phyloP scores from a whole-genome alignment of 371 early-diverging fungal genomes.

The Mucor saturninus region DNA sequence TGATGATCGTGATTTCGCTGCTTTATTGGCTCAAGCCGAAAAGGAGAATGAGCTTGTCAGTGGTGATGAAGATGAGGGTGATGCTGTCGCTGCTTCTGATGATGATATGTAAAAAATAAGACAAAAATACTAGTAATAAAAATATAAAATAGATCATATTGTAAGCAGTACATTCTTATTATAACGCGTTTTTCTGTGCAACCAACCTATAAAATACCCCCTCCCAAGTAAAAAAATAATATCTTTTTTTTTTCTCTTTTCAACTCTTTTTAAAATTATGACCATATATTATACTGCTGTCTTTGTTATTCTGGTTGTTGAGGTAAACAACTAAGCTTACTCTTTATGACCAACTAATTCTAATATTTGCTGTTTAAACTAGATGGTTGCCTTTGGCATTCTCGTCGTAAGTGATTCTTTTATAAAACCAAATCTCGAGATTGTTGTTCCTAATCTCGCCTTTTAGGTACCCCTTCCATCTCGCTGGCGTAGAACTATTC shows the following conservation, averaged over 20 bases:
- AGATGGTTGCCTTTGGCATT: conserved; percentile 60
- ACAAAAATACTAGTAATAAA: neutral
- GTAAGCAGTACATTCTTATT: too few relatives aligned
- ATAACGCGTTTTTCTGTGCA: neutral
- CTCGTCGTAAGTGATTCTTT: conserved; percentile 38
- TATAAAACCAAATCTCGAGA: neutral
- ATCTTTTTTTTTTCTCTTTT: conserved; percentile 9
- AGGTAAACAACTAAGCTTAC: conserved; percentile 32
- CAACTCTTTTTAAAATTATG: conserved; percentile 30
- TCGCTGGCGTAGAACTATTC: conserved; percentile 61
- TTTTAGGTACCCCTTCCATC: conserved; percentile 53
- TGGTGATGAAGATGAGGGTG: conserved; percentile 88
- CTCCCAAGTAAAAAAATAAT: neutral
- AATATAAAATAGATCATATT: neutral
- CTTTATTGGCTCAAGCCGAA: conserved; percentile 90
- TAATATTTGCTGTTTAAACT: conserved; percentile 11
- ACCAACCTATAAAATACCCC: neutral
- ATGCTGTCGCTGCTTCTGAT: conserved; percentile 67
- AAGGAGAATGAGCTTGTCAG: conserved; percentile 94
- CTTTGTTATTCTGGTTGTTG: conserved; percentile 46
- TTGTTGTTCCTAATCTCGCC: neutral
- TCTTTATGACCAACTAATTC: neutral
- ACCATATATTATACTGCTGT: conserved; percentile 54
- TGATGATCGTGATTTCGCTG: conserved; percentile 95
- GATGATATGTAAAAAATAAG: conserved; percentile 53